Evolutionary conservation across 1,284 basidiomycete genomes (phyloP), one percentile per base, ranked within the genome.

Genomic region (Peniophora sp.): DNA sequence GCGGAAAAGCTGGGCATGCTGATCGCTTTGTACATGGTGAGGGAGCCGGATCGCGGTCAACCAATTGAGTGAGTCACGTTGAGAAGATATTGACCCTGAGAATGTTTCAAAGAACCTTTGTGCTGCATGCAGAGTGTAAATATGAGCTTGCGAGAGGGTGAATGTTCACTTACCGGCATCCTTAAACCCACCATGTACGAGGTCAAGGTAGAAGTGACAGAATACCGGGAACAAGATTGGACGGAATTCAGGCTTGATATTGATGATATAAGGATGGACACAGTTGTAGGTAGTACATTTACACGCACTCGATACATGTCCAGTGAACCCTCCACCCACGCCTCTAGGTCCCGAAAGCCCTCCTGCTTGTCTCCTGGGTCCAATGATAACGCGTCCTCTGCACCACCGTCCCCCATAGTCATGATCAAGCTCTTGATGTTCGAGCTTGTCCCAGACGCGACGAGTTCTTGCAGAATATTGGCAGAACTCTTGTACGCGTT

Each of bases 141-240:
- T 41, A 17, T 20, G 45, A 47, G n/a, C n/a, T n/a, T 32, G 12
- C 12, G 27, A 12, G 27, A 12, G 12, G 12, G 6, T 12, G 12
- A 12, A 32, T 12, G 27, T 32, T 49, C 42, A 68, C 83, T 53
- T 61, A 90, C 90, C 92, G 56, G 93, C 89, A 58, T 92, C 88
- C 58, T 89, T 87, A 67, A 91, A 92, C 3, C 92, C 93, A 55
- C 88, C 84, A 60, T 94, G 85, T 50, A 98, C 85, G 47, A 99
- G 78, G 65, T 98, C 95, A 34, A 99, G 76, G 68, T 96, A 98
- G 62, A 97, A 97, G 68, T 99, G 94, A 41, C 91, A 92, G 64
- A 98, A 99, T 55, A 99, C 88, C 3, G 97, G 97, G 62, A 95
- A 95, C 15, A 97, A 71, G 34, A 99, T 85, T 35, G 93, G 92